phyloP scores from a whole-genome alignment of 257 asterid species.

The Solanum bukasovii region DNA sequence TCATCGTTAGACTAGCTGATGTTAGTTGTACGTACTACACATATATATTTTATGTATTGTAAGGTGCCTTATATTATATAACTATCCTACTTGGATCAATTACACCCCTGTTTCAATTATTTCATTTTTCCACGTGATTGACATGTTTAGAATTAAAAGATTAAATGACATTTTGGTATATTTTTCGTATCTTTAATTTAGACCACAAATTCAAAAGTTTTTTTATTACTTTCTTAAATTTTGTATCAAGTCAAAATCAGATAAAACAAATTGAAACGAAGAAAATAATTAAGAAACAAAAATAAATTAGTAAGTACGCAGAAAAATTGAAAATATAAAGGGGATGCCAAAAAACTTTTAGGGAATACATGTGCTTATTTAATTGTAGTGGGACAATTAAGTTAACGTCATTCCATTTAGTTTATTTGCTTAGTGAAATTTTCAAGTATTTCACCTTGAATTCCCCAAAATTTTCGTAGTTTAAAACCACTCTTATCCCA shows the following conservation, averaged over 20 bases:
- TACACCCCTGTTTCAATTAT: not conserved
- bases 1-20: not conserved
- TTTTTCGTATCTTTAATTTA: no score
- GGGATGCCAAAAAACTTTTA: not conserved
- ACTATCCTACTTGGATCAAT: not conserved
- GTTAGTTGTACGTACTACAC: not conserved
- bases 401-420: not conserved
- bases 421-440: not conserved
- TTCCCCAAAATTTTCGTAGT: not conserved
- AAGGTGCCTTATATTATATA: not conserved
- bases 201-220: no score
- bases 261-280: not conserved
- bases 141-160: not conserved
- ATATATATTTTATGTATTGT: not conserved
- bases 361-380: not conserved
- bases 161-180: no score
- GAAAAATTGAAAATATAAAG: not conserved
- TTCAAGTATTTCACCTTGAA: not conserved
- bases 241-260: no score
- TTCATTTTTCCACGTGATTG: not conserved
- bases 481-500: not conserved
- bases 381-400: not conserved
- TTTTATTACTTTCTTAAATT: no score
- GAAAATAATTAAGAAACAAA: not conserved
- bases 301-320: not conserved